phyloP scores from a whole-genome alignment of 495 filamentous ascomycete species.

The Penicillium coffeae region DNA sequence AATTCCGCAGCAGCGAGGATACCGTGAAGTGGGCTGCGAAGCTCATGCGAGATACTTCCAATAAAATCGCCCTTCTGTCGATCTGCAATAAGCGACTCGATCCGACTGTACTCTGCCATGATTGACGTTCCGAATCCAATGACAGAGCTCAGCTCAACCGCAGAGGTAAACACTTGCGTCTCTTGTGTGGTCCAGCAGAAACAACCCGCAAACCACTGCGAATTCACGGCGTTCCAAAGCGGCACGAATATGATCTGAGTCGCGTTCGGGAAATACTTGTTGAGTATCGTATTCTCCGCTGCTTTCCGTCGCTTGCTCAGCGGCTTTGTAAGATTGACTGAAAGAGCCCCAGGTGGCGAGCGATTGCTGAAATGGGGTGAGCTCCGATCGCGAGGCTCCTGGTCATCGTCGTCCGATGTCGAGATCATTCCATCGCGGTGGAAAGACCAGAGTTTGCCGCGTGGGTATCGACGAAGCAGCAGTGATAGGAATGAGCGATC shows the following conservation, averaged over 20 bases:
- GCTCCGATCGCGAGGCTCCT: conserved; percentile 18
- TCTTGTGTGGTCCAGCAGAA: conserved; percentile 57
- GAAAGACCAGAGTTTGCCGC: conserved; percentile 64
- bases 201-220: conserved; percentile 65
- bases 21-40: conserved; percentile 73
- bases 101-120: conserved; percentile 64
- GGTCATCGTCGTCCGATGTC: conserved; percentile 41
- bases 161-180: conserved; percentile 38
- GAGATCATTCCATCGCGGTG: conserved; percentile 48
- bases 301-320: conserved; percentile 33
- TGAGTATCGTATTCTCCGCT: conserved; percentile 40
- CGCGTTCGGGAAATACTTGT: conserved; percentile 43
- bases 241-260: conserved; percentile 51
- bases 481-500: conserved; percentile 44
- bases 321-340: conserved; percentile 37
- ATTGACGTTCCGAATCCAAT: conserved; percentile 62
- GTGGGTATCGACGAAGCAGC: conserved; percentile 55
- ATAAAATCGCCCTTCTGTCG: conserved; percentile 72
- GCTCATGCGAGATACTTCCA: conserved; percentile 74
- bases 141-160: conserved; percentile 48
- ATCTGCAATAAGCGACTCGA: conserved; percentile 56
- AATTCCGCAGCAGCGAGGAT: conserved; percentile 73
- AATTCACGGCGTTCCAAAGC: conserved; percentile 65
- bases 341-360: conserved; percentile 5
- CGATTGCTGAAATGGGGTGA: conserved; percentile 6